These are phyloP conservation scores for Xanthoparmelia taractica DNA, from an alignment of 495 filamentous ascomycete species.

Conservation along the genomic window DNA sequence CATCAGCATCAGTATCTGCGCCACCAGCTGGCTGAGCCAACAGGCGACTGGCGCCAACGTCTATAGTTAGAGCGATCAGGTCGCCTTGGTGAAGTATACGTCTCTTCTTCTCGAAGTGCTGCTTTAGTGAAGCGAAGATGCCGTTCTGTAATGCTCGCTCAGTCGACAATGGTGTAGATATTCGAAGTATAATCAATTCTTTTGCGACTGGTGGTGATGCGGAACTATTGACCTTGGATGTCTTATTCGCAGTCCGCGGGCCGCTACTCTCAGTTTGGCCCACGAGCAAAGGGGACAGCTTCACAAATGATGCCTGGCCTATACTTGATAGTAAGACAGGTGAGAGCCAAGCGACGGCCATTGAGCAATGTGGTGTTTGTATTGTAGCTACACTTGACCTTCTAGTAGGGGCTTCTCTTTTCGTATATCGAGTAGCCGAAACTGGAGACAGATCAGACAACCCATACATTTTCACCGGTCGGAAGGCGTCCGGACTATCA, in stretches of 20 bases:
- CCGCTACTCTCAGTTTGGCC: not conserved
- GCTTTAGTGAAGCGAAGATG: conserved; percentile 75
- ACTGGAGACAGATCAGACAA: conserved; percentile 58
- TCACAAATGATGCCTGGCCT: conserved; percentile 63
- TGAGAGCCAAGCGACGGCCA: conserved; percentile 66
- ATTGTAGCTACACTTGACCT: conserved; percentile 44
- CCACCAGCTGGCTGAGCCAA: conserved; percentile 15
- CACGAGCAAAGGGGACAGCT: conserved; percentile 50
- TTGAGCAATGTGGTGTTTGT: conserved; percentile 26
- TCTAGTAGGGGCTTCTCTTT: conserved; percentile 33
- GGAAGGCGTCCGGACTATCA: conserved; percentile 47
- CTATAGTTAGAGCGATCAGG: conserved; percentile 75
- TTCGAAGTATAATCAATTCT: conserved; percentile 83
- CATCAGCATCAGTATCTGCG: conserved; percentile 20
- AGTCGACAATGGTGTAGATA: conserved; percentile 79
- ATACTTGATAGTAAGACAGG: conserved; percentile 83
- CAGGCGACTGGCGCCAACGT: conserved; percentile 37
- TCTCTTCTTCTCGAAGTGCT: conserved; percentile 70
- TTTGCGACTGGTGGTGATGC: conserved; percentile 76
- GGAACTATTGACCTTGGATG: conserved; percentile 44
- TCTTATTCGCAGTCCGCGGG: conserved; percentile 34
- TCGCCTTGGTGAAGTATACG: conserved; percentile 79
- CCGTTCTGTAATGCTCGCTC: conserved; percentile 76
- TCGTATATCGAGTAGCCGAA: conserved; percentile 44
- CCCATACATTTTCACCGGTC: conserved; percentile 79